A percentile compares a stretch with the other conserved stretches of the same genome.
Evolutionary conservation across 441 rosid genomes (phyloP).

Genomic region (Daphne laureola): DNA sequence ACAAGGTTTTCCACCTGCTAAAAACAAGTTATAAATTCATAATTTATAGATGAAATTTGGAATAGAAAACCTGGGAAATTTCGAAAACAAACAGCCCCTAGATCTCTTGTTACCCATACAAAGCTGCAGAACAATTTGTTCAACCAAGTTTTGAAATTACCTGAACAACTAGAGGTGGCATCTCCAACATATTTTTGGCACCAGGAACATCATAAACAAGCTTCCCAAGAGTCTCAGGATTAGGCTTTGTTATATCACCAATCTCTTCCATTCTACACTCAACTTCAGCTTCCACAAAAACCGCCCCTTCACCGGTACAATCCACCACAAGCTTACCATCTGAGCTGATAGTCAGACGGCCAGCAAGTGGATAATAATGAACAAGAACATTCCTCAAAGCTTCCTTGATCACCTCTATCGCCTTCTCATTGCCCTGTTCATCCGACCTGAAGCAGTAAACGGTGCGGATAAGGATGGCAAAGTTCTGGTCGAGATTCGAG

Average conservation of each 20-base stretch:
- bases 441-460: constrained; percentile 73
- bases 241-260: constrained; percentile 78
- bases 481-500: constrained; percentile 82
- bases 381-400: constrained; percentile 74
- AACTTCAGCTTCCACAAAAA: constrained; percentile 80
- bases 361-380: constrained; percentile 83
- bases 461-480: constrained; percentile 62
- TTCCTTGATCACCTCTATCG: constrained; percentile 52
- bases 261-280: constrained; percentile 57
- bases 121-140: too few species aligned
- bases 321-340: constrained; percentile 74
- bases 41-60: too few species aligned
- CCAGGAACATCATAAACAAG: constrained; percentile 73
- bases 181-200: constrained; percentile 71
- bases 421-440: constrained; percentile 51
- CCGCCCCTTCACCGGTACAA: constrained; percentile 80
- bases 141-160: constrained; percentile 18
- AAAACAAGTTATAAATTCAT: too few species aligned
- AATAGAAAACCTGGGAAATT: neutral
- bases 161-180: constrained; percentile 87
- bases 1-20: too few species aligned
- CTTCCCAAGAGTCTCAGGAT: constrained; percentile 65
- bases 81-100: neutral
- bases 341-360: constrained; percentile 62
- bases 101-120: too few species aligned